Evolutionary conservation across 768 basidiomycete genomes (phyloP).

Genomic region (Cystobasidium tubakii): DNA sequence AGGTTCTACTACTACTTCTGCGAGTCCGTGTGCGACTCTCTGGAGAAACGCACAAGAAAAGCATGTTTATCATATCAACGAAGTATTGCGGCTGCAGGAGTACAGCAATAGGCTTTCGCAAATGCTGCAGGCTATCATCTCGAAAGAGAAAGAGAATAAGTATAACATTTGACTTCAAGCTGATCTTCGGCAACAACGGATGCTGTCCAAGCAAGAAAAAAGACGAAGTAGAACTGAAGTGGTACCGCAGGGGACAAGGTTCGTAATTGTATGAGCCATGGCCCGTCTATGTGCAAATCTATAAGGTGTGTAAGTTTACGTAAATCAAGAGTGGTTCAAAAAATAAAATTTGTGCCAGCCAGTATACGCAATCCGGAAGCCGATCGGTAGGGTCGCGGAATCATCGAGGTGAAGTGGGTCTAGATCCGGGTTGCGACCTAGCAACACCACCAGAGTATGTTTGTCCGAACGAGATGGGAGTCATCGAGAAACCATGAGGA

Average conservation of each 20-base stretch:
- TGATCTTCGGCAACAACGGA: no score
- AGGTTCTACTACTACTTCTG: no score
- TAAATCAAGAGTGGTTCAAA: not conserved
- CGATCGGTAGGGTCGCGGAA: not conserved
- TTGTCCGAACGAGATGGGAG: constrained; percentile 30
- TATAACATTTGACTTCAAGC: no score
- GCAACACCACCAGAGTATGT: constrained; percentile 20
- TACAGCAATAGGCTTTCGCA: no score
- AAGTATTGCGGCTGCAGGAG: no score
- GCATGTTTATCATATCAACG: no score
- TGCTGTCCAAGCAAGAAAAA: not conserved
- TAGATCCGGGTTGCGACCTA: not conserved
- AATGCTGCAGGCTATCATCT: no score
- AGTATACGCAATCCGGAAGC: no score
- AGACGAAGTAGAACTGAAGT: not conserved
- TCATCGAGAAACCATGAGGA: constrained; percentile 34
- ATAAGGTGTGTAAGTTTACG: not conserved
- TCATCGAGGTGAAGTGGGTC: constrained; percentile 7
- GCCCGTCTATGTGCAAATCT: constrained; percentile 27
- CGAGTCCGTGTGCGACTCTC: no score
- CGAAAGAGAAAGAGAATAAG: no score
- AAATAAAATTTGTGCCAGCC: no score
- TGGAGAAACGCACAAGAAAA: no score
- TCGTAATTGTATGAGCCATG: not conserved
- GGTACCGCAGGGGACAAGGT: not conserved